Evolutionary conservation across 2,329 filamentous ascomycete genomes (phyloP).

Genomic region (Fusarium agapanthi): DNA sequence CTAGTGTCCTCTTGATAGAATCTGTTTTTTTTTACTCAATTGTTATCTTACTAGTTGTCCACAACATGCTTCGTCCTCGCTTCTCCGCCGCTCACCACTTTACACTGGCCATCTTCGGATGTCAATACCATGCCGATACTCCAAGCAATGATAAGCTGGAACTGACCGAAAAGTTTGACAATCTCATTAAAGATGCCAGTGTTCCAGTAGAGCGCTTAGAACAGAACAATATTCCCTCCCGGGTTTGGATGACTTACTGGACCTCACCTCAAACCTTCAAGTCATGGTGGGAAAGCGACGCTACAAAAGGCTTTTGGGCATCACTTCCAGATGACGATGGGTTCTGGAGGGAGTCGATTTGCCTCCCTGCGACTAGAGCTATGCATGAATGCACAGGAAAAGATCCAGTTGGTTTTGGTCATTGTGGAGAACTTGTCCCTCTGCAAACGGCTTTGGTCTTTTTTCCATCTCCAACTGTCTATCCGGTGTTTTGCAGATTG

Average conservation of each 20-base stretch:
- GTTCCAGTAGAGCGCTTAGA: neutral
- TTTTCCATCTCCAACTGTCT: too few species aligned
- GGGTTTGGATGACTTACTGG: neutral
- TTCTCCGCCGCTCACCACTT: neutral
- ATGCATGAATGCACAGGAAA: neutral
- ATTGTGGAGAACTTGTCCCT: neutral
- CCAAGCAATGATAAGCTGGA: neutral
- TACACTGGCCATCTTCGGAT: neutral
- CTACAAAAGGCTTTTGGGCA: neutral
- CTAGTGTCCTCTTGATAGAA: too few species aligned
- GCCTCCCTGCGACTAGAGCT: neutral
- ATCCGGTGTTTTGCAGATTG: too few species aligned
- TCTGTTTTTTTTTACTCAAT: neutral
- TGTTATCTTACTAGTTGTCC: accelerated
- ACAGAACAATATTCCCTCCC: neutral
- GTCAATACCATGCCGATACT: neutral
- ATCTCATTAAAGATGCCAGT: neutral
- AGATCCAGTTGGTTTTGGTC: neutral
- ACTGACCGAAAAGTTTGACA: neutral
- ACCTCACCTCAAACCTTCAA: neutral
- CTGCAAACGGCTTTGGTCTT: too few species aligned
- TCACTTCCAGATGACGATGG: neutral
- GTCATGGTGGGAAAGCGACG: neutral
- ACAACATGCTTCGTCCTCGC: neutral
- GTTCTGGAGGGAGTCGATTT: neutral